Evolutionary conservation across 2,329 filamentous ascomycete genomes (phyloP).

Genomic region (Botrytis fabae): DNA sequence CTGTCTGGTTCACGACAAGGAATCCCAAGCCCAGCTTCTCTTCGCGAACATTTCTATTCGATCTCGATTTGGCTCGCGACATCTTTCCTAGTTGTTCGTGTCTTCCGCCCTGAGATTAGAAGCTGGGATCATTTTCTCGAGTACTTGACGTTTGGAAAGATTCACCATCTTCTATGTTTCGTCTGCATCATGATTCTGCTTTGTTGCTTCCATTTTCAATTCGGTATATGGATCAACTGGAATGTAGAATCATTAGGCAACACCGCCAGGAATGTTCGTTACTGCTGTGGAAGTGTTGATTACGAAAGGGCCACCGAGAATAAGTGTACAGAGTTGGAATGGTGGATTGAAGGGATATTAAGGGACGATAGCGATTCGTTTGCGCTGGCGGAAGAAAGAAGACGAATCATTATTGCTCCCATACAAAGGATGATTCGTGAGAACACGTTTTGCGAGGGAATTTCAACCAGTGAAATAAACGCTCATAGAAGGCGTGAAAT

Average conservation of each 20-base stretch:
- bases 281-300: background rate
- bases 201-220: rapidly evolving
- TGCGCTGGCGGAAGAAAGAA: background rate
- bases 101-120: background rate
- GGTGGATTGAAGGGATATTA: background rate
- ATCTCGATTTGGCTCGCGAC: rapidly evolving
- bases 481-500: background rate
- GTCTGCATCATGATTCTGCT: background rate
- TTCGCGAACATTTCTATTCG: background rate
- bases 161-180: background rate
- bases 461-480: background rate
- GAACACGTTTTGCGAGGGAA: background rate
- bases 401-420: background rate
- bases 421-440: background rate
- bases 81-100: background rate
- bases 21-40: rapidly evolving
- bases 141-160: background rate
- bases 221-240: rapidly evolving
- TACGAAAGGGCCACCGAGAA: background rate
- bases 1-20: slow-evolving; percentile 1
- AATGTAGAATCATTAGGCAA: rapidly evolving
- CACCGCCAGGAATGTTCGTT: rapidly evolving
- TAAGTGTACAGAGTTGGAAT: background rate
- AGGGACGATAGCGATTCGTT: background rate
- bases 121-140: background rate